Base-by-base conservation (phyloP, 768 basidiomycete genomes). In the Vararia minispora region DNA sequence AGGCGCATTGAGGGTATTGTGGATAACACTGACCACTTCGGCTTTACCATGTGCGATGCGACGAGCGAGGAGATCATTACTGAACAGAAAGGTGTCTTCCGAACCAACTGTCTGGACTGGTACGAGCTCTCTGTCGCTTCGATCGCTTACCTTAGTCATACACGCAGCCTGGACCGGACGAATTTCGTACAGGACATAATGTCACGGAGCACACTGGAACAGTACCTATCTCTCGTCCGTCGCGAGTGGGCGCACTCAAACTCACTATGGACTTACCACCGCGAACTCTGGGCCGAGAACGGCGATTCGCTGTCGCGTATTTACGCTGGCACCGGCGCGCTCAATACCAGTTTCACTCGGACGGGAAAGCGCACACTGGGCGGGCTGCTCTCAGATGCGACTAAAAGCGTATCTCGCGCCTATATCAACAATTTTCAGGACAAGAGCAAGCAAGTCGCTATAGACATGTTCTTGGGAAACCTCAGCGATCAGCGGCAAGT, bases 351-450 rank as follows among this genome's bases (percentile, higher is more conserved):
- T 50, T 92, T 89, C 56, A 99, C 95, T 0, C 66, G 95, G 33
- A 92, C 75, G 44, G 95, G 95, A 30, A 99, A 95, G 62, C 73
- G 89, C 43, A 97, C 92, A 4, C 60, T 97, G 37, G 92, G 84
- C 34, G 85, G 94, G 33, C 74, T 98, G 28, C 60, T 99, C 17
- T 91, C 89, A 5, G 92, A 99, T 62, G 95, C 94, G 3, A 94
- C 90, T 4, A 99, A 99, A 58, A 92, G 87, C 51, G 84, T 89
- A 23, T 89, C 87, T 3, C 76, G 94, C 43, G 92, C 92, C 26
- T 99, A 97, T 52, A 94, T 97, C 52, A 95, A 92, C 52, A 97
- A 97, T 55, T 95, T 99, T 55, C 85, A 92, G 51, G 95, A 99
- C 56, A 86, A 87, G 56, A 77, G 72, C 26, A 99, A 99, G 55